Conservation (phyloP, 106 monocot species). For the Agapanthus africanus region DNA sequence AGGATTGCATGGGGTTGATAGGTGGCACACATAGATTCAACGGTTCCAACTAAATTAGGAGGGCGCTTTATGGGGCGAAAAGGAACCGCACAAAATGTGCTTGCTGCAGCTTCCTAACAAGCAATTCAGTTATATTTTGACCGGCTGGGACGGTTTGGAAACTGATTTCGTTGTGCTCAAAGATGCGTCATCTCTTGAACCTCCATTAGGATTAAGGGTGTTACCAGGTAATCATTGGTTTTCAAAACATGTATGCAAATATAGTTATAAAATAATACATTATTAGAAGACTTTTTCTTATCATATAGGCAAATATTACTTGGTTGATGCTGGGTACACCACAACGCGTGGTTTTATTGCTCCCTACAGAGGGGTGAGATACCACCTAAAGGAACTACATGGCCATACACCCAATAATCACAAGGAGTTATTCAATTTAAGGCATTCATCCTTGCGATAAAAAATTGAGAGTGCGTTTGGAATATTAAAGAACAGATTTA, state of each 20-base stretch:
- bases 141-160: conserved; percentile 10
- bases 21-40: neutral
- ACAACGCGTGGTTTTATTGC: neutral
- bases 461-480: too few species aligned
- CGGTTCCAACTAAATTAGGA: too few species aligned
- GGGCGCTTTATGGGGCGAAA: neutral
- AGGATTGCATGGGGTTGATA: neutral
- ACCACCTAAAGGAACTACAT: neutral
- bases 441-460: too few species aligned
- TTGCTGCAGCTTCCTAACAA: neutral
- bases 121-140: conserved; percentile 4
- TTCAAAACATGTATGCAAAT: neutral
- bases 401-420: neutral
- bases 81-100: conserved; percentile 8
- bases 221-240: neutral
- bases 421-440: neutral
- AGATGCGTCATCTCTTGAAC: neutral
- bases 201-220: neutral
- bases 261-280: neutral
- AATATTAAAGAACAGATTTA: too few species aligned
- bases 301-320: conserved; percentile 1
- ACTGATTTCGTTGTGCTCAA: conserved; percentile 2
- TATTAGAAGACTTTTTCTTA: neutral
- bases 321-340: neutral
- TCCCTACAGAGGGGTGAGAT: neutral